Conservation (phyloP, 2,329 filamentous ascomycete species). For the Epichloe elymi region DNA sequence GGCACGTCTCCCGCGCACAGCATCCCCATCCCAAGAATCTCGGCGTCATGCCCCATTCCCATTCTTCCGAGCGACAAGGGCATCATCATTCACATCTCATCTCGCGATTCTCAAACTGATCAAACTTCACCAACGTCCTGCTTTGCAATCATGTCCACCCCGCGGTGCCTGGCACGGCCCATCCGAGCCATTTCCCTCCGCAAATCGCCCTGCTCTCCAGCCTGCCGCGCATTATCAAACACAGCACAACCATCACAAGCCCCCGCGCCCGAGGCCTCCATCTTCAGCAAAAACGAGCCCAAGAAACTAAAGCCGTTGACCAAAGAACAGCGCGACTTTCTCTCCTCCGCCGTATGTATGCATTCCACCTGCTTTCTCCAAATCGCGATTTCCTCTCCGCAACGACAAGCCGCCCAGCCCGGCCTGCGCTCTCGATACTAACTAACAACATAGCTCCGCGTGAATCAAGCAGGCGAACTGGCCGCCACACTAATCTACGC, state of each 20-base stretch:
- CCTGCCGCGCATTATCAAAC: slow-evolving; percentile 5
- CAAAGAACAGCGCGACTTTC: slow-evolving; percentile 56
- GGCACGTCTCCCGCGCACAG: not conserved
- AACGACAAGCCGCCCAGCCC: not conserved
- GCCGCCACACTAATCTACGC: slow-evolving; percentile 90
- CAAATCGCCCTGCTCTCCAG: not conserved
- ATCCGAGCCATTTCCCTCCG: slow-evolving; percentile 1
- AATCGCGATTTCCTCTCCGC: not conserved
- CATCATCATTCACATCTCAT: not conserved
- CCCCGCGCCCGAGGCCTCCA: not conserved
- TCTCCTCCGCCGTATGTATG: slow-evolving; percentile 59
- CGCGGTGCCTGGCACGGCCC: slow-evolving; percentile 9
- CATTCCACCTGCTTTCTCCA: not conserved
- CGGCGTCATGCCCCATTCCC: not conserved
- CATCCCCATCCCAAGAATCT: not conserved
- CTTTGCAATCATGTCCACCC: slow-evolving; percentile 8
- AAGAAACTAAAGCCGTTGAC: slow-evolving; percentile 48
- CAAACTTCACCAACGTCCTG: not conserved
- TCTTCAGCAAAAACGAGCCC: slow-evolving; percentile 10
- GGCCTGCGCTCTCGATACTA: not conserved
- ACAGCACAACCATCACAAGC: slow-evolving; percentile 5
- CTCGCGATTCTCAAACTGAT: not conserved
- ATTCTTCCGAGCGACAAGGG: not conserved
- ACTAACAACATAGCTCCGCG: slow-evolving; percentile 49
- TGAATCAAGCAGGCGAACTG: slow-evolving; percentile 97